Conservation (phyloP, 2,329 filamentous ascomycete genomes). For the Rutstroemia sp. region DNA sequence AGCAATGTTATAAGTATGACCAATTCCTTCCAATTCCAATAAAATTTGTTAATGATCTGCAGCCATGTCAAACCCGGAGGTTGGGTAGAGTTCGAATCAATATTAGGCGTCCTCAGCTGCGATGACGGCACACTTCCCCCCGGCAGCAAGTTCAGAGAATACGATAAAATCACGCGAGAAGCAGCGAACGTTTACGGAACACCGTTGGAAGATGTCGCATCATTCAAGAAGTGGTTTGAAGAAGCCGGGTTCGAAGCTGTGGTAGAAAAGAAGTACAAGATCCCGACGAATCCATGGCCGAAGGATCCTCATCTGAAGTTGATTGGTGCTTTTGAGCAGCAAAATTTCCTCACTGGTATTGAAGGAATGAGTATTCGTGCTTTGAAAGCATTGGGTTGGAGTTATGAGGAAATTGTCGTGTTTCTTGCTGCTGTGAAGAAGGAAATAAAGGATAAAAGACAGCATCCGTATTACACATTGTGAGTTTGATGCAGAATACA, state of each 20-base stretch:
- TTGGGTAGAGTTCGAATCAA: neutral
- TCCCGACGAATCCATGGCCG: conserved; percentile 22
- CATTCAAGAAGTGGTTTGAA: conserved; percentile 23
- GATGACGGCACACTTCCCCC: conserved; percentile 12
- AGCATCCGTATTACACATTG: neutral
- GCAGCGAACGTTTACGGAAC: neutral
- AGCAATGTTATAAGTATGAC: conserved; percentile 7
- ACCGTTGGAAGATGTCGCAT: neutral
- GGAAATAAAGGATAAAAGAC: neutral
- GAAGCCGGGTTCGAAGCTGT: conserved; percentile 22
- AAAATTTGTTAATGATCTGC: neutral
- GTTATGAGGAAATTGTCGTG: neutral
- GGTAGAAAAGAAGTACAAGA: conserved; percentile 22
- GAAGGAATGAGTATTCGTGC: neutral
- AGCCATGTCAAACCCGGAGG: conserved; percentile 25
- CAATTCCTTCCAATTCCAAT: neutral
- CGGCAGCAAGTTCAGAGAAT: conserved; percentile 9
- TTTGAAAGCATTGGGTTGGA: neutral
- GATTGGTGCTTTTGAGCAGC: conserved; percentile 7
- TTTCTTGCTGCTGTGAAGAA: neutral
- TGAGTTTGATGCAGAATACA: neutral
- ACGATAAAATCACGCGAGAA: neutral
- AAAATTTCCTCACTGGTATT: neutral
- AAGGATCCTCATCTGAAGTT: conserved; percentile 22
- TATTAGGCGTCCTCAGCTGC: neutral